Conservation (phyloP, 208 protist species). For the Acanthamoeba sp. region DNA sequence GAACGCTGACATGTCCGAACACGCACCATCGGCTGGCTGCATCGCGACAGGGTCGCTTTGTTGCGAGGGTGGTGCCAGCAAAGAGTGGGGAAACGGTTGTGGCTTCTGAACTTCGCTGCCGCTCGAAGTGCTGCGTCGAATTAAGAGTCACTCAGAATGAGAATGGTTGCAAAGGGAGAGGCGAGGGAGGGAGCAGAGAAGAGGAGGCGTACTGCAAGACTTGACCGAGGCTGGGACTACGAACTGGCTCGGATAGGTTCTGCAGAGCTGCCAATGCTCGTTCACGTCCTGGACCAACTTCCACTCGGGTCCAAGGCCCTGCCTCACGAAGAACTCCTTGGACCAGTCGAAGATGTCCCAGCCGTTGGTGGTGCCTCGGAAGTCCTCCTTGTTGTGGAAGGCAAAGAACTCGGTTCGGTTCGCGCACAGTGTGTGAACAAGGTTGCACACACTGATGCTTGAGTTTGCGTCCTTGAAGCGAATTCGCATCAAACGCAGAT, state of each 20-base stretch:
- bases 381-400: slow-evolving; percentile 77
- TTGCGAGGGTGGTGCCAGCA: slow-evolving; percentile 66
- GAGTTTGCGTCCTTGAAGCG: slow-evolving; percentile 75
- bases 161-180: background rate
- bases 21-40: slow-evolving; percentile 73
- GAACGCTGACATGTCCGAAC: background rate
- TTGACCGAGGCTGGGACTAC: slow-evolving; percentile 69
- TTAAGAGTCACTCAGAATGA: background rate
- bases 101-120: slow-evolving; percentile 74
- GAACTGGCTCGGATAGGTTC: slow-evolving; percentile 71
- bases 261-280: slow-evolving; percentile 74
- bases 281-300: slow-evolving; percentile 27
- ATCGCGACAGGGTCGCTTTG: slow-evolving; percentile 65
- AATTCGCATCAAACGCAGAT: slow-evolving; percentile 71
- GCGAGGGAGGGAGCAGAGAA: background rate
- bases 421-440: slow-evolving; percentile 35
- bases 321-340: slow-evolving; percentile 72
- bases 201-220: slow-evolving; percentile 3
- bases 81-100: slow-evolving; percentile 53
- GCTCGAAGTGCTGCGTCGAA: background rate
- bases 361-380: slow-evolving; percentile 48
- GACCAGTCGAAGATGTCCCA: slow-evolving; percentile 75
- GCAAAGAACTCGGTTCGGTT: slow-evolving; percentile 67
- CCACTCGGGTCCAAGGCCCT: slow-evolving; percentile 24
- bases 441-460: slow-evolving; percentile 69